Conservation (phyloP, 1,284 basidiomycete species). For the Rhizoctonia solani region DNA sequence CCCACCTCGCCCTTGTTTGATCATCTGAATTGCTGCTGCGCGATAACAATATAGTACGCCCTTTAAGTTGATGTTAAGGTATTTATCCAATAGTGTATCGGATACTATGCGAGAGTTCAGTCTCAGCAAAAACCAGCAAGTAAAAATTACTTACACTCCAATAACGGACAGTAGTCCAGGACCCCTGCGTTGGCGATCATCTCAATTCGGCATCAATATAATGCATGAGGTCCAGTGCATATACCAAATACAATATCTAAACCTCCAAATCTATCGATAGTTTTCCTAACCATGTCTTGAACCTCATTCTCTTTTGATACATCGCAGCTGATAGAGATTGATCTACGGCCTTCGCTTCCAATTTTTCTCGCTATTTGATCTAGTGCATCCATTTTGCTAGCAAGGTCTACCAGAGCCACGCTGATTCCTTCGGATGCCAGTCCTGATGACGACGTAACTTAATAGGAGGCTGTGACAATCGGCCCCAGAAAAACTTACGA, state of each 20-base stretch:
- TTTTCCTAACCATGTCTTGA: conserved; percentile 37
- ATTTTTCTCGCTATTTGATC: conserved; percentile 35
- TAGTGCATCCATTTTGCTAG: conserved; percentile 42
- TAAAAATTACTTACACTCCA: not conserved
- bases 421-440: conserved; percentile 51
- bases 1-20: conserved; percentile 48
- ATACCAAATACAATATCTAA: conserved; percentile 28
- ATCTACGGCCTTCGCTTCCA: conserved; percentile 26
- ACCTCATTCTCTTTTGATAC: conserved; percentile 41
- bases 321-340: conserved; percentile 35
- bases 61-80: conserved; percentile 45
- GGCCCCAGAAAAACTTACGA: conserved; percentile 38
- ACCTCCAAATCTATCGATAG: conserved; percentile 38
- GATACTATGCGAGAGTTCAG: not conserved
- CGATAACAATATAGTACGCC: conserved; percentile 50
- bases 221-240: not conserved
- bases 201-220: conserved; percentile 23
- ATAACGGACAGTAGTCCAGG: not conserved
- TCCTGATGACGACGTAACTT: not conserved
- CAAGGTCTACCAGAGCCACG: conserved; percentile 49
- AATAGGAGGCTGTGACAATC: not conserved
- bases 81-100: conserved; percentile 37
- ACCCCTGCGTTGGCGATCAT: conserved; percentile 42
- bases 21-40: conserved; percentile 47
- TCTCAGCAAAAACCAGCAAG: not conserved